Evolutionary conservation across 192 early-diverging fungal species (phyloP).

Genomic region (Entomortierella lignicola): DNA sequence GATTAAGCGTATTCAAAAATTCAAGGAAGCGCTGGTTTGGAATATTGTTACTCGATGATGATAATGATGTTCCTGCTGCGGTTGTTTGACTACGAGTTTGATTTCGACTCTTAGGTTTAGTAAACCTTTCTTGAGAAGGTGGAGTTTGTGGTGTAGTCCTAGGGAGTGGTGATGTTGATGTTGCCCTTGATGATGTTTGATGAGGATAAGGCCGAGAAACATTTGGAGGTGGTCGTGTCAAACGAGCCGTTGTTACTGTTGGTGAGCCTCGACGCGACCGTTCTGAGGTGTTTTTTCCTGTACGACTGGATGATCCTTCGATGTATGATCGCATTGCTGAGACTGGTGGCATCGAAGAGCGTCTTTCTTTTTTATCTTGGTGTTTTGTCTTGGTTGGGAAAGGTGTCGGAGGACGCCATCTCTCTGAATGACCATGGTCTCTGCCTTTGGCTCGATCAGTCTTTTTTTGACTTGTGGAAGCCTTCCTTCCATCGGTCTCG

Average conservation of each 20-base stretch:
- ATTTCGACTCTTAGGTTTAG: not conserved
- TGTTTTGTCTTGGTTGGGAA: not conserved
- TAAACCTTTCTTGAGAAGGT: not conserved
- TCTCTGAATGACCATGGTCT: not conserved
- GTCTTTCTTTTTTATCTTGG: not conserved
- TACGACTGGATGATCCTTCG: not conserved
- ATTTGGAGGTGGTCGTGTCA: not conserved
- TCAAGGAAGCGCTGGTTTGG: not conserved
- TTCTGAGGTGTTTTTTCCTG: not conserved
- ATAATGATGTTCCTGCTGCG: too few species aligned
- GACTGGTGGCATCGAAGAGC: not conserved
- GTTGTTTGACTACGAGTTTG: not conserved
- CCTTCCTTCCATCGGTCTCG: not conserved
- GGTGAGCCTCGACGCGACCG: not conserved
- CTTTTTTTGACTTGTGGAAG: not conserved
- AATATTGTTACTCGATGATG: not conserved
- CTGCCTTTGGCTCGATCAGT: too few species aligned
- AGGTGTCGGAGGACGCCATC: constrained; percentile 3
- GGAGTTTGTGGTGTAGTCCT: too few species aligned
- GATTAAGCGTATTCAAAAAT: not conserved
- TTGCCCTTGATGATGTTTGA: not conserved
- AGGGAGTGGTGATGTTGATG: not conserved
- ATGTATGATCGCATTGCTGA: too few species aligned
- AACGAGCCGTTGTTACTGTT: not conserved
- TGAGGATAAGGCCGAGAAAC: not conserved